Base-by-base conservation (phyloP, 306 rosid genomes). In the Sindora glabra region DNA sequence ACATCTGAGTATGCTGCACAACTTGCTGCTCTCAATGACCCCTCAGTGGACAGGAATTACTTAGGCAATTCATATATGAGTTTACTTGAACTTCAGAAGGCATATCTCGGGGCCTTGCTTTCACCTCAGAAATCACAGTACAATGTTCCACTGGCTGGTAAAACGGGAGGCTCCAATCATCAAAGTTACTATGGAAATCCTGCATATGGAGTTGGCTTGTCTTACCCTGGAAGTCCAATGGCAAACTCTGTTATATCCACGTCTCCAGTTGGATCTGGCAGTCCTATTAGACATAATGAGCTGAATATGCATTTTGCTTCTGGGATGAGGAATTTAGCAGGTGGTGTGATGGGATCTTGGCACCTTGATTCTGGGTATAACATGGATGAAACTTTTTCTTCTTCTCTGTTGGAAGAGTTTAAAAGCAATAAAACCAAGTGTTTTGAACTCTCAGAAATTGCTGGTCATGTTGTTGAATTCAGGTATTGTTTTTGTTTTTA, bases 171-270 rank as follows among this genome's bases (percentile, higher is more conserved):
- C 38, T 76, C 90, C 51, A 92, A 82, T 62, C 86, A 82, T 73
- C 95, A 76, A 33, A 86, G 95, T 68, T 92, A 83, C 70, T 86
- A 83, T 29, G 96, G 86, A 52, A 92, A 82, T 80, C 87, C 87
- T 23, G 80, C 86, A 37, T 88, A 66, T 41, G 94, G 97, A 8
- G 76, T 74, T 29, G 87, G 89, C 25, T 56, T 92, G 77, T 82
- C 99, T 18, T 92, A 86, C 64, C 94, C 85, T 3, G 94, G 95
- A 82, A 89, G 94, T 76, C 97, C 97, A 8, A 64, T 89, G 81
- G 89, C 86, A 63, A 82, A 77, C 70, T 77, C 95, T 36, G 79
- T 81, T 56, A 59, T 82, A 36, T 62, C 94, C 22, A 77, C 73
- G 68, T 86, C 99, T 67, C 95, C 96, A 0, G 86, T 77, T 71